phyloP scores from a whole-genome alignment of 129 eudicot species.

The Chrysanthemum lavandulifolium region DNA sequence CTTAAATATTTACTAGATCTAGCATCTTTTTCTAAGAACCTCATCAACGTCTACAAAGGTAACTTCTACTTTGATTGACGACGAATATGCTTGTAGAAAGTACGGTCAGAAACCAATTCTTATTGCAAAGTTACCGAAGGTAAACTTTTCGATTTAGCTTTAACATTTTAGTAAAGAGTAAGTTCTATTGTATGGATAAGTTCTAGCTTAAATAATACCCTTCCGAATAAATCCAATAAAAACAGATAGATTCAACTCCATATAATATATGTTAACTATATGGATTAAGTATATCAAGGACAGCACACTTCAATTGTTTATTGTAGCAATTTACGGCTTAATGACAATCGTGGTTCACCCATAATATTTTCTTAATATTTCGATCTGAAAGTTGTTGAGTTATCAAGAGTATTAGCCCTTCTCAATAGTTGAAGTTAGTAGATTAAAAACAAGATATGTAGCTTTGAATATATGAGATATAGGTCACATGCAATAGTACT shows the following conservation, averaged over 20 bases:
- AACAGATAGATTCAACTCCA: background rate
- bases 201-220: background rate
- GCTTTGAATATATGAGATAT: background rate
- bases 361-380: background rate
- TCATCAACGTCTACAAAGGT: constrained; percentile 26
- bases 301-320: background rate
- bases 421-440: background rate
- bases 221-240: background rate
- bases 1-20: no score
- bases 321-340: background rate
- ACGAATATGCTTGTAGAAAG: constrained; percentile 81
- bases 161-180: no score
- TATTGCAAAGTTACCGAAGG: constrained; percentile 50
- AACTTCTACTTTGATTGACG: constrained; percentile 39
- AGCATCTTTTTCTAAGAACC: constrained; percentile 13
- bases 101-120: constrained; percentile 72
- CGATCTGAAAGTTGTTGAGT: no score
- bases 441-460: background rate
- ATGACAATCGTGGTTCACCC: background rate
- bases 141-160: constrained; percentile 1
- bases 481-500: no score
- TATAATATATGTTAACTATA: background rate
- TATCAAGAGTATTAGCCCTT: no score
- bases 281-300: background rate
- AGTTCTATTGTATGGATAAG: background rate